Base-by-base conservation (phyloP, 306 rosid genomes). In the Prunus armeniaca region DNA sequence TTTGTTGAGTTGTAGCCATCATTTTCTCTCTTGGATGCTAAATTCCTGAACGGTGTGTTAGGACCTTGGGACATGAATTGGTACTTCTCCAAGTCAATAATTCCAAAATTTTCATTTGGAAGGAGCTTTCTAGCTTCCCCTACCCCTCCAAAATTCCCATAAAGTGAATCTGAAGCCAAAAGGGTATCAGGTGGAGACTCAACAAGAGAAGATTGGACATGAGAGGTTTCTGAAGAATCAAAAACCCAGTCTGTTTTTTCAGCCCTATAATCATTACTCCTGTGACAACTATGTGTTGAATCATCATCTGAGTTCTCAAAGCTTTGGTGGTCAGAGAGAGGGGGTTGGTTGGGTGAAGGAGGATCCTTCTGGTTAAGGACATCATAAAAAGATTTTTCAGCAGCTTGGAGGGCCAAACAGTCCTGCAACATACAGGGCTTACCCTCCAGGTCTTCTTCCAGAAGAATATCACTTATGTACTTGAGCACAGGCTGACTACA, bases 371-470 rank as follows among this genome's bases (percentile, higher is more conserved):
- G 79, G 66, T 61, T 62, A 62, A 81, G 81, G 11, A 65, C 78
- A 55, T 76, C 84, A 57, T 55, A 71, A 56, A 81, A 81, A 5
- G 84, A 72, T 62, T 76, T 81, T 46, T 81, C 84, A 64, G 78
- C 81, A 28, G 54, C 81, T 71, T 65, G 81, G 69, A 81, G 84
- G 45, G 75, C 74, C 58, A 88, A 75, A 76, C 73, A 64, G 74
- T 81, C 78, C 12, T 71, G 66, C 25, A 72, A 45, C 75, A 61
- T 78, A 43, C 75, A 65, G 32, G 86, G 69, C 47, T 55, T 49
- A 52, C 69, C 60, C 51, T 82, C 85, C 61, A 77, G 19, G 11
- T 82, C 82, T 50, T 82, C 85, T 43, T 82, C 85, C 50, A 82
- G 32, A 15, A 82, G 85, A 32, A 72, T 73, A 65, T 82, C 82